A percentile compares a stretch with the other conserved stretches of the same genome.
These are phyloP conservation scores for Myriosclerotinia scirpicola DNA, from an alignment of 2,329 filamentous ascomycete species.

Conservation along the genomic window DNA sequence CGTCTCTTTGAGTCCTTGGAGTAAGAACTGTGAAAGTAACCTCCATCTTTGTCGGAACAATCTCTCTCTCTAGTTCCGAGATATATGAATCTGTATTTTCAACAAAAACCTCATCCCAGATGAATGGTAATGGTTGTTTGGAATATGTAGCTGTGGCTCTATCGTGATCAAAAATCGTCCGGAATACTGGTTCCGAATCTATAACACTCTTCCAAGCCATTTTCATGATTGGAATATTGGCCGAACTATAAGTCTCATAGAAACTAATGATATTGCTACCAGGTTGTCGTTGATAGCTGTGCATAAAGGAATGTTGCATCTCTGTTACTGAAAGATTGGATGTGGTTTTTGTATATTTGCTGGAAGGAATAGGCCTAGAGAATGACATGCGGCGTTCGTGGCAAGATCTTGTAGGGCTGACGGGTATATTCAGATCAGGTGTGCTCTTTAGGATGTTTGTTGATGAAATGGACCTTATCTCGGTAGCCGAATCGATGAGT, in stretches of 20 bases:
- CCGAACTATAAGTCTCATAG: conserved; percentile 29
- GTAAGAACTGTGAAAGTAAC: conserved; percentile 12
- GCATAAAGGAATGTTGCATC: conserved; percentile 36
- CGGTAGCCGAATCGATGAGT: conserved; percentile 5
- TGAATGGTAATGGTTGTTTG: conserved; percentile 6
- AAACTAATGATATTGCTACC: conserved; percentile 35
- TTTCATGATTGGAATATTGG: conserved; percentile 31
- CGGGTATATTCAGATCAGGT: conserved; percentile 1
- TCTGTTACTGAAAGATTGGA: conserved; percentile 28
- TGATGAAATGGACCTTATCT: background rate
- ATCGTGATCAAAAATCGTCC: conserved; percentile 23
- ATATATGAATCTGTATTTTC: conserved; percentile 7
- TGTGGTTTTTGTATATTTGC: background rate
- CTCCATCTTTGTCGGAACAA: conserved; percentile 5
- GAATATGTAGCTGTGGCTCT: conserved; percentile 10
- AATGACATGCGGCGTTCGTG: conserved; percentile 13
- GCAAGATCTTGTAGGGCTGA: conserved; percentile 9
- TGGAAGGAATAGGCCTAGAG: background rate
- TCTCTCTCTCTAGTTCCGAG: conserved; percentile 6
- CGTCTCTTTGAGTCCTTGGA: background rate
- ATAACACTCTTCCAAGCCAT: conserved; percentile 37
- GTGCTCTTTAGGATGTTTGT: conserved; percentile 6
- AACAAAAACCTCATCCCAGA: conserved; percentile 1
- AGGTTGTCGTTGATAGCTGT: conserved; percentile 28
- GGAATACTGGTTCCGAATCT: conserved; percentile 37